These are phyloP conservation scores for Fusarium beomiforme DNA, from an alignment of 2,329 filamentous ascomycete species.

Conservation along the genomic window DNA sequence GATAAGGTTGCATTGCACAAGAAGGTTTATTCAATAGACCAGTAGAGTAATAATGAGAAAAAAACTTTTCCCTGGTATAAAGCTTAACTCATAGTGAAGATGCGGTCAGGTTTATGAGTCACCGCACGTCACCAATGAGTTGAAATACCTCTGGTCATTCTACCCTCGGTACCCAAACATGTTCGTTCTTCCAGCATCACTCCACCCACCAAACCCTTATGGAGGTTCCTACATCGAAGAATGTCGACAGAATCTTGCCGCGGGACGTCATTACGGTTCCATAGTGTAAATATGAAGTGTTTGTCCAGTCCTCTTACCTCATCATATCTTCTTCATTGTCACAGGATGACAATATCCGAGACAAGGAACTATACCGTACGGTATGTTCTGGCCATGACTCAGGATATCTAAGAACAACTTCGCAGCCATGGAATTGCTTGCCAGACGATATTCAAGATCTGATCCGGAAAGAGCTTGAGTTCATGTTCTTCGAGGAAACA, in stretches of 20 bases:
- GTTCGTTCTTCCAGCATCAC: too few species aligned
- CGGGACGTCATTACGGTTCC: too few species aligned
- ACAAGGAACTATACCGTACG: not conserved
- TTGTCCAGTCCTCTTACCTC: not conserved
- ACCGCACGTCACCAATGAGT: too few species aligned
- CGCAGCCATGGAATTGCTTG: not conserved
- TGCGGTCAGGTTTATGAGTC: not conserved
- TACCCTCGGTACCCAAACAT: not conserved
- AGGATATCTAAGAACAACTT: not conserved
- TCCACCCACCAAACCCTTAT: not conserved
- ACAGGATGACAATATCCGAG: not conserved
- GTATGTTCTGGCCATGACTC: not conserved
- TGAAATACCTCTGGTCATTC: too few species aligned
- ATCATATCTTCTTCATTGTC: not conserved
- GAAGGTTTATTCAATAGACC: too few species aligned
- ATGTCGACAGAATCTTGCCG: rapidly evolving
- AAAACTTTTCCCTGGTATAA: not conserved
- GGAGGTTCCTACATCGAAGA: too few species aligned
- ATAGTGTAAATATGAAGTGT: rapidly evolving
- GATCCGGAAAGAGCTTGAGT: not conserved
- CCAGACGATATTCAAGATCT: rapidly evolving
- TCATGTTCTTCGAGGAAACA: not conserved
- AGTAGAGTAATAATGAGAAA: too few species aligned
- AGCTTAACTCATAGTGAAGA: too few species aligned
- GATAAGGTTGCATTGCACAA: too few species aligned